Evolutionary conservation across 306 rosid genomes (phyloP).

Genomic region (Inga oerstediana): DNA sequence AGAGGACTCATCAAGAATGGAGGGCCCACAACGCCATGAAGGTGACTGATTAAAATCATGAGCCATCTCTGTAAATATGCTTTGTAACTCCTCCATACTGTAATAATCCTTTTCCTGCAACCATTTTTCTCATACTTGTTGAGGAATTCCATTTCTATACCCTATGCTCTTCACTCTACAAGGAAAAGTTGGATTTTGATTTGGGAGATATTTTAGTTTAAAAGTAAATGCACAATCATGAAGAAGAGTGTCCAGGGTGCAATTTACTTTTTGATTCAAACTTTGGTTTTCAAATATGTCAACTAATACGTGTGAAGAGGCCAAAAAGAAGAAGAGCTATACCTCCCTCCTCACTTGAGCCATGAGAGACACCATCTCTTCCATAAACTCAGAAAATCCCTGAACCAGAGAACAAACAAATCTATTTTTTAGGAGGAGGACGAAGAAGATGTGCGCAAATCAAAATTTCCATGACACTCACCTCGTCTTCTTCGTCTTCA

Average conservation of each 20-base stretch:
- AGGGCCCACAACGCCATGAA: conserved; percentile 31
- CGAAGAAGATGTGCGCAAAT: neutral
- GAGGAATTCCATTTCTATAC: neutral
- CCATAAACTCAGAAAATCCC: conserved; percentile 72
- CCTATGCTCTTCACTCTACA: neutral
- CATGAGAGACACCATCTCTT: conserved; percentile 82
- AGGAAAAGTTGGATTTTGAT: neutral
- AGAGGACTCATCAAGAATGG: conserved; percentile 42
- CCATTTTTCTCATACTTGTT: neutral
- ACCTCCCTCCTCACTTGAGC: conserved; percentile 68
- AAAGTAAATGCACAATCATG: neutral
- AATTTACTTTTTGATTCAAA: neutral
- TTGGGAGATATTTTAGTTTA: neutral
- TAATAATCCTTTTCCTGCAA: conserved; percentile 50
- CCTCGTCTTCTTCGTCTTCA: conserved; percentile 71
- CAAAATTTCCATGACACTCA: conserved; percentile 6
- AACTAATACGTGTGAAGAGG: neutral
- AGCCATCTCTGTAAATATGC: conserved; percentile 65
- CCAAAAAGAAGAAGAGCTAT: neutral
- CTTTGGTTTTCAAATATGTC: neutral
- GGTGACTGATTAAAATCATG: conserved; percentile 47
- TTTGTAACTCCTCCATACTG: conserved; percentile 64
- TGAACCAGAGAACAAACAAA: conserved; percentile 30
- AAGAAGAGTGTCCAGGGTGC: neutral
- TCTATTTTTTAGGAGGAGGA: neutral